phyloP scores from a whole-genome alignment of 2,329 filamentous ascomycete genomes.

The Colletotrichum sp. region DNA sequence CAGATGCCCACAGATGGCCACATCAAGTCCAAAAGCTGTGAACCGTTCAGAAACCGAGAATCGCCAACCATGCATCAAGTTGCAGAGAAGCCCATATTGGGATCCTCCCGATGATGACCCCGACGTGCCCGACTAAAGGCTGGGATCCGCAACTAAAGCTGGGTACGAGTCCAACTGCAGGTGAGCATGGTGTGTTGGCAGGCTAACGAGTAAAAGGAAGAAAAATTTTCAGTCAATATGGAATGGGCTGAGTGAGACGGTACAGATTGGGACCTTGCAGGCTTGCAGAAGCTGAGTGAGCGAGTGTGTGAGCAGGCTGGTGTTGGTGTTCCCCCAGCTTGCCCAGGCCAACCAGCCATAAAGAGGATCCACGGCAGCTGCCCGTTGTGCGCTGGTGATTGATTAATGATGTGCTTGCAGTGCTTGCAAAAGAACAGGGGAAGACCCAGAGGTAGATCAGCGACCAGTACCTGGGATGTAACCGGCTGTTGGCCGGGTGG shows the following conservation, averaged over 20 bases:
- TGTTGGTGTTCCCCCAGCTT: neutral
- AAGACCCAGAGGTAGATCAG: neutral
- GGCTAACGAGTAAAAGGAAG: slow-evolving; percentile 4
- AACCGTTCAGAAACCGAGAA: neutral
- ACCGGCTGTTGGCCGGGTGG: neutral
- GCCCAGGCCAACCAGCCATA: neutral
- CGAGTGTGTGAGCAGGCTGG: neutral
- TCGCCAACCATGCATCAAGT: neutral
- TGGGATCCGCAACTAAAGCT: neutral
- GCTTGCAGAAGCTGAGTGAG: slow-evolving; percentile 10
- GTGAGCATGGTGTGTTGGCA: slow-evolving; percentile 6
- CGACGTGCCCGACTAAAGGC: neutral
- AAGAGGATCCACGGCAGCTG: neutral
- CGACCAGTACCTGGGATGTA: neutral
- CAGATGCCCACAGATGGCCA: neutral
- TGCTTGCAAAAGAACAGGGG: neutral
- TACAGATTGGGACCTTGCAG: slow-evolving; percentile 7
- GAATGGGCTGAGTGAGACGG: slow-evolving; percentile 16
- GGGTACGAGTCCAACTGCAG: slow-evolving; percentile 2
- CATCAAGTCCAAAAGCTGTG: neutral
- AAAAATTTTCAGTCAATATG: neutral
- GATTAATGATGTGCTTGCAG: slow-evolving; percentile 14
- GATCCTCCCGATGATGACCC: neutral
- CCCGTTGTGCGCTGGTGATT: neutral
- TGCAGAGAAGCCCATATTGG: neutral